Evolutionary conservation across 2,329 filamentous ascomycete genomes (phyloP).

Genomic region (Fusarium nodosum): DNA sequence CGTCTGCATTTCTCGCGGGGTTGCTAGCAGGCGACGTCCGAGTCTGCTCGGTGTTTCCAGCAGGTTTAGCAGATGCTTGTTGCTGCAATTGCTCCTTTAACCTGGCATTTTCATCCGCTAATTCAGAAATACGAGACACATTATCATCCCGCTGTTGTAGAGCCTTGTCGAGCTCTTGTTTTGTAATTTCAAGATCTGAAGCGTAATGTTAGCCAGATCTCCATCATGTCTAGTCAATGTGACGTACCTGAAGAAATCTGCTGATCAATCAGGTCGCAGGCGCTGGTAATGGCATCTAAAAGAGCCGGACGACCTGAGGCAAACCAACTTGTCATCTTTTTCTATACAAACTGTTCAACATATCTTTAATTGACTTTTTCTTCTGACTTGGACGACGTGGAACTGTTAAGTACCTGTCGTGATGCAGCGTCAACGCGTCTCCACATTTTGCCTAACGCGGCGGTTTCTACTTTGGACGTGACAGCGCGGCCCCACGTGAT

Average conservation of each 20-base stretch:
- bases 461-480: constrained; percentile 18
- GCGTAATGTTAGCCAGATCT: constrained; percentile 30
- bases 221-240: constrained; percentile 7
- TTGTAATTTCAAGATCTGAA: constrained; percentile 58
- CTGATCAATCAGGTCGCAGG: constrained; percentile 58
- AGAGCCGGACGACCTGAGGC: constrained; percentile 57
- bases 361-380: constrained; percentile 17
- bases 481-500: constrained; percentile 33
- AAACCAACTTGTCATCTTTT: constrained; percentile 59
- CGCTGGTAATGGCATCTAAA: constrained; percentile 56
- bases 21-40: constrained; percentile 8
- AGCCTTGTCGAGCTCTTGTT: constrained; percentile 53
- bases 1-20: constrained; percentile 12
- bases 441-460: constrained; percentile 42
- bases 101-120: constrained; percentile 41
- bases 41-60: constrained; percentile 1
- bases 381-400: constrained; percentile 17
- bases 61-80: constrained; percentile 13
- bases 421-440: constrained; percentile 45
- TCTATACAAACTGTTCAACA: constrained; percentile 22
- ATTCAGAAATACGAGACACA: constrained; percentile 11
- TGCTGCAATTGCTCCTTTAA: constrained; percentile 38
- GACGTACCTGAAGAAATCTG: constrained; percentile 55
- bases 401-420: constrained; percentile 18
- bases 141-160: constrained; percentile 41